Evolutionary conservation across 2,329 filamentous ascomycete genomes (phyloP).

Genomic region (Rutstroemia sp.): DNA sequence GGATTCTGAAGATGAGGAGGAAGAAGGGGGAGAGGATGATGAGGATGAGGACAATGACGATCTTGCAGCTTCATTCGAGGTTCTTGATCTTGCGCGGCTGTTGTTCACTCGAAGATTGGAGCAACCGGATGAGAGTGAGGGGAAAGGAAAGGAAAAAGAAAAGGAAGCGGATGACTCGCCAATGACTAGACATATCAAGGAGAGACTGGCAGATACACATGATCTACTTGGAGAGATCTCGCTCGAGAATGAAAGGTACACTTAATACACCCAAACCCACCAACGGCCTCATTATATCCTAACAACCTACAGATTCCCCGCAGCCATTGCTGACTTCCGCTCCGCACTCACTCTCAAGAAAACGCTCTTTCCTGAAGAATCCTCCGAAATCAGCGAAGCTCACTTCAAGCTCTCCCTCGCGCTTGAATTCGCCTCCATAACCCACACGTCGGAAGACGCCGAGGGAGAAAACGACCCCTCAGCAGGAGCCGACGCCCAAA

Average conservation of each 20-base stretch:
- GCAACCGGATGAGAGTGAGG: conserved; percentile 35
- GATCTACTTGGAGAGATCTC: conserved; percentile 93
- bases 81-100: conserved; percentile 72
- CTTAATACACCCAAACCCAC: background rate
- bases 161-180: conserved; percentile 64
- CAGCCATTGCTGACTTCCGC: conserved; percentile 78
- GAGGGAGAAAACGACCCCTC: conserved; percentile 27
- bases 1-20: conserved; percentile 69
- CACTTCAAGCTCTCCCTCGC: conserved; percentile 96
- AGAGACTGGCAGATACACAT: conserved; percentile 75
- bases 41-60: conserved; percentile 62
- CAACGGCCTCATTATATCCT: background rate
- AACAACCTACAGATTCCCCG: conserved; percentile 53
- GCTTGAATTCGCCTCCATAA: conserved; percentile 85
- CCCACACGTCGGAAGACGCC: conserved; percentile 47
- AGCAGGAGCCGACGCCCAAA: conserved; percentile 37
- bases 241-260: conserved; percentile 82
- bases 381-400: conserved; percentile 82
- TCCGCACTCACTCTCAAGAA: conserved; percentile 72
- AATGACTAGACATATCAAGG: conserved; percentile 58
- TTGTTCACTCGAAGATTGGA: conserved; percentile 53
- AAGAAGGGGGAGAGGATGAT: conserved; percentile 37
- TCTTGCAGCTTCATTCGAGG: conserved; percentile 71
- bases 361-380: conserved; percentile 70
- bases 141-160: conserved; percentile 39